phyloP scores from a whole-genome alignment of 768 basidiomycete genomes.

The Termitomyces sp. region DNA sequence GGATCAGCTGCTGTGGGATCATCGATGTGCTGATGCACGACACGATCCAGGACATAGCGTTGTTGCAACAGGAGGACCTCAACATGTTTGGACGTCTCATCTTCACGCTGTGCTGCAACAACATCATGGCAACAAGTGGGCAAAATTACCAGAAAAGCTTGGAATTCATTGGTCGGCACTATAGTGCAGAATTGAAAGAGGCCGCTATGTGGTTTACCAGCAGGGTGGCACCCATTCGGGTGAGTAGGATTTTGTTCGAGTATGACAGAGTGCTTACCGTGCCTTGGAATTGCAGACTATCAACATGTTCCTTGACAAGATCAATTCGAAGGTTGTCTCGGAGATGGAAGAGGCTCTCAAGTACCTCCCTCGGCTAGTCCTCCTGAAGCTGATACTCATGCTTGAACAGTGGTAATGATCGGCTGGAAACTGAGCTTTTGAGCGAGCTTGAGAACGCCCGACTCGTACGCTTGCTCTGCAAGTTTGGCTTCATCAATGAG shows the following conservation, averaged over 20 bases:
- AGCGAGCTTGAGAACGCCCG: slow-evolving; percentile 94
- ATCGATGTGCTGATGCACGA: slow-evolving; percentile 85
- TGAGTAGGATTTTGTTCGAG: slow-evolving; percentile 19
- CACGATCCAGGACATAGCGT: slow-evolving; percentile 53
- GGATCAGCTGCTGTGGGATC: slow-evolving; percentile 85
- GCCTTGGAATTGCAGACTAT: slow-evolving; percentile 51
- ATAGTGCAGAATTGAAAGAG: slow-evolving; percentile 81
- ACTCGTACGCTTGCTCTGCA: slow-evolving; percentile 83
- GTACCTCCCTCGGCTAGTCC: slow-evolving; percentile 40
- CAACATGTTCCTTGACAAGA: slow-evolving; percentile 77
- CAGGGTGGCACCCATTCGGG: slow-evolving; percentile 69
- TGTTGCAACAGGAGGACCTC: slow-evolving; percentile 86
- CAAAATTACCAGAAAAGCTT: slow-evolving; percentile 71
- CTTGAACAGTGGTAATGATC: slow-evolving; percentile 66
- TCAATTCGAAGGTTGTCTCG: slow-evolving; percentile 64
- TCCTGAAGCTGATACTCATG: background rate
- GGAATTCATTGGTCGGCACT: slow-evolving; percentile 69
- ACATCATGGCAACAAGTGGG: slow-evolving; percentile 53
- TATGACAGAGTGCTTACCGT: background rate
- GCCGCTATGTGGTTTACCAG: slow-evolving; percentile 74
- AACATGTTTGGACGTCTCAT: slow-evolving; percentile 83
- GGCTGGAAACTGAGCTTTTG: slow-evolving; percentile 79
- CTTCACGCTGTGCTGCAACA: slow-evolving; percentile 75
- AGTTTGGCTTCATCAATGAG: slow-evolving; percentile 98
- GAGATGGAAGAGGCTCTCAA: slow-evolving; percentile 85